phyloP scores from a whole-genome alignment of 805 yeast genomes.

The Blastobotrys parvus region DNA sequence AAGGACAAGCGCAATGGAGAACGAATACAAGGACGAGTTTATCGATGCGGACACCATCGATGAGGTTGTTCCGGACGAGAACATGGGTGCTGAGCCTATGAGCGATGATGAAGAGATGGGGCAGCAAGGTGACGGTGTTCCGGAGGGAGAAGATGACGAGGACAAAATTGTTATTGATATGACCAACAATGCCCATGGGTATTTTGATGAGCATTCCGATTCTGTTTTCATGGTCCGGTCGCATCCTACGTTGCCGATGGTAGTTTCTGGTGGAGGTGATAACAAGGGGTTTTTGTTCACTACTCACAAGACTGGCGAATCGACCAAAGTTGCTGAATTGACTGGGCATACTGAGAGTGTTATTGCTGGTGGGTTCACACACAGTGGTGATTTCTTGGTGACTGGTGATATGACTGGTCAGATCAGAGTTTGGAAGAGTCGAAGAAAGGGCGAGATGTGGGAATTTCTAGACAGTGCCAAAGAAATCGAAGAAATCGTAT shows the following conservation, averaged over 20 bases:
- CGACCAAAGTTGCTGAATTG: constrained; percentile 67
- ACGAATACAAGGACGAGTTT: constrained; percentile 15
- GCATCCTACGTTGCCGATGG: constrained; percentile 78
- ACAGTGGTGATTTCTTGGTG: constrained; percentile 70
- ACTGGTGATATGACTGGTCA: constrained; percentile 96
- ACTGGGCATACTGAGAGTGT: constrained; percentile 85
- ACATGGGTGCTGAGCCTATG: constrained; percentile 14
- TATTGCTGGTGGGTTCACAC: constrained; percentile 71
- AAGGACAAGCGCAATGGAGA: too few species aligned
- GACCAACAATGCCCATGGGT: constrained; percentile 81
- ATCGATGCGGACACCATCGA: constrained; percentile 22
- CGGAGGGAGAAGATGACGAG: constrained; percentile 32
- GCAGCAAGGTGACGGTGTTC: constrained; percentile 21
- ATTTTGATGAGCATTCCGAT: constrained; percentile 85
- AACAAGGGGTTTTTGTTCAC: constrained; percentile 88
- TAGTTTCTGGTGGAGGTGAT: constrained; percentile 94
- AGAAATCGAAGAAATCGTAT: constrained; percentile 84
- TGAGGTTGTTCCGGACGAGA: constrained; percentile 16
- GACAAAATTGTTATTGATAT: constrained; percentile 69
- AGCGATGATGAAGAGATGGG: constrained; percentile 34
- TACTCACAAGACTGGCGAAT: constrained; percentile 68
- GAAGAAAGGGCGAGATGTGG: constrained; percentile 82
- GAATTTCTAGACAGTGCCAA: constrained; percentile 56
- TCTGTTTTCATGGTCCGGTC: constrained; percentile 69
- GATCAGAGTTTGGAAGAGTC: constrained; percentile 60